A percentile compares a stretch with the other conserved stretches of the same genome.
Evolutionary conservation across 2,329 filamentous ascomycete species (phyloP).

Genomic region (Mariannaea sp.): DNA sequence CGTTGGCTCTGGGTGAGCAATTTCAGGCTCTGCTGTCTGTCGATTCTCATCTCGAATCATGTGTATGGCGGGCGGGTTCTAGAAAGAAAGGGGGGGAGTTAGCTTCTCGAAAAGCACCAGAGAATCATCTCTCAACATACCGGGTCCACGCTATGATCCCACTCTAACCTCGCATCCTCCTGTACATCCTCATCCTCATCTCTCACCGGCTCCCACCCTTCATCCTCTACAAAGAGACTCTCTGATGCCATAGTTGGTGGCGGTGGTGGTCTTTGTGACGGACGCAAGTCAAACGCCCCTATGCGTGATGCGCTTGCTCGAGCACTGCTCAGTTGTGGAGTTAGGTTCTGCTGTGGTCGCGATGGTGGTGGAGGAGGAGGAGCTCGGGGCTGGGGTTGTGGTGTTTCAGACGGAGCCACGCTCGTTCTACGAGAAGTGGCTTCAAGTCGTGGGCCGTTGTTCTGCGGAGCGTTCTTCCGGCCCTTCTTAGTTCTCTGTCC

Average conservation of each 20-base stretch:
- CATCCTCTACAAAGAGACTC: conserved; percentile 76
- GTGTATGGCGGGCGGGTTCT: conserved; percentile 52
- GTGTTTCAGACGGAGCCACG: conserved; percentile 44
- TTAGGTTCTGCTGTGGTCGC: conserved; percentile 38
- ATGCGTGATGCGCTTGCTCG: conserved; percentile 44
- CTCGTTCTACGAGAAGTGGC: conserved; percentile 53
- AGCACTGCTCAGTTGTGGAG: conserved; percentile 43
- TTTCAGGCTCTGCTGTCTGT: conserved; percentile 28
- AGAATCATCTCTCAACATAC: conserved; percentile 49
- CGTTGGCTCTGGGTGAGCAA: conserved; percentile 30
- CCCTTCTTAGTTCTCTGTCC: conserved; percentile 55
- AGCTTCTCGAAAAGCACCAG: conserved; percentile 26
- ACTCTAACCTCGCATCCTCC: conserved; percentile 70
- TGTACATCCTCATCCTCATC: conserved; percentile 66
- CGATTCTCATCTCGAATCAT: conserved; percentile 46
- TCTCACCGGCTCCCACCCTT: conserved; percentile 73
- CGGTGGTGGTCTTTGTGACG: conserved; percentile 58
- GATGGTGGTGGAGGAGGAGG: conserved; percentile 36
- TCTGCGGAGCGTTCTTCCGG: conserved; percentile 45
- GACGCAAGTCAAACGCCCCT: conserved; percentile 52
- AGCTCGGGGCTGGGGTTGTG: conserved; percentile 28
- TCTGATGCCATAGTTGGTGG: conserved; percentile 65
- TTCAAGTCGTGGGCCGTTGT: conserved; percentile 50
- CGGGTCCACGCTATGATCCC: conserved; percentile 71
- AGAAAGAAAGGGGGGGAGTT: too few species aligned